phyloP scores from a whole-genome alignment of 2,329 filamentous ascomycete species.

The Epichloe amarillans region DNA sequence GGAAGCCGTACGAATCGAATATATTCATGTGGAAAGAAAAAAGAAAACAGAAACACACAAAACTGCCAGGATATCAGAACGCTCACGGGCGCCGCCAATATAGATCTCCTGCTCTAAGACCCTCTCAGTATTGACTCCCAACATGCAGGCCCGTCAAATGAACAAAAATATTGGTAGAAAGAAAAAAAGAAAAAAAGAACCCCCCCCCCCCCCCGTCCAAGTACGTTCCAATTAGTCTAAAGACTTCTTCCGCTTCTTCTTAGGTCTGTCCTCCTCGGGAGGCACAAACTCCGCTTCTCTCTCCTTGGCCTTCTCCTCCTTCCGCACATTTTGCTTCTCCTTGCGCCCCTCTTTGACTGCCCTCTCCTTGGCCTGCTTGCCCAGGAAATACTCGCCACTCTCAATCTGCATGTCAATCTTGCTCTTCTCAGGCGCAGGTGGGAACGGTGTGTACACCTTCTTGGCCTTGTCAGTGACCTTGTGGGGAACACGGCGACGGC shows the following conservation, averaged over 20 bases:
- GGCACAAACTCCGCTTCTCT: conserved; percentile 76
- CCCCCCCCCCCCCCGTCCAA: too few species aligned
- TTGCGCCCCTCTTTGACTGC: conserved; percentile 65
- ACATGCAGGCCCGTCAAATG: not conserved
- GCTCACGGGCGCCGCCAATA: conserved; percentile 3
- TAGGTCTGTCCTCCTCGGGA: conserved; percentile 60
- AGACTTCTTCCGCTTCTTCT: conserved; percentile 50
- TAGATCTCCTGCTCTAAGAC: not conserved
- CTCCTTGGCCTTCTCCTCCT: conserved; percentile 77
- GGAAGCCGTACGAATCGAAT: not conserved
- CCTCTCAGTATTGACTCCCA: not conserved
- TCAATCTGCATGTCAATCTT: conserved; percentile 98
- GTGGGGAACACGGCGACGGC: conserved; percentile 67
- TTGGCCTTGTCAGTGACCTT: conserved; percentile 86
- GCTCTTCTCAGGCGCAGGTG: conserved; percentile 93
- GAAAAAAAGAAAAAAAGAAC: too few species aligned
- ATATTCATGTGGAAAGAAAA: too few species aligned
- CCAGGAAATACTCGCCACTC: conserved; percentile 90
- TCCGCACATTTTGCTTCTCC: conserved; percentile 76
- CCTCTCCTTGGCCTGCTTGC: conserved; percentile 83
- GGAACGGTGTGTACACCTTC: conserved; percentile 95
- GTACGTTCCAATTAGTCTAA: conserved; percentile 14
- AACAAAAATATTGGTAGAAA: not conserved
- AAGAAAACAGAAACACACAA: conserved; percentile 4
- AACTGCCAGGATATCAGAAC: conserved; percentile 8